phyloP scores from a whole-genome alignment of 2,329 filamentous ascomycete genomes.

The Chaetothyriales sp. region DNA sequence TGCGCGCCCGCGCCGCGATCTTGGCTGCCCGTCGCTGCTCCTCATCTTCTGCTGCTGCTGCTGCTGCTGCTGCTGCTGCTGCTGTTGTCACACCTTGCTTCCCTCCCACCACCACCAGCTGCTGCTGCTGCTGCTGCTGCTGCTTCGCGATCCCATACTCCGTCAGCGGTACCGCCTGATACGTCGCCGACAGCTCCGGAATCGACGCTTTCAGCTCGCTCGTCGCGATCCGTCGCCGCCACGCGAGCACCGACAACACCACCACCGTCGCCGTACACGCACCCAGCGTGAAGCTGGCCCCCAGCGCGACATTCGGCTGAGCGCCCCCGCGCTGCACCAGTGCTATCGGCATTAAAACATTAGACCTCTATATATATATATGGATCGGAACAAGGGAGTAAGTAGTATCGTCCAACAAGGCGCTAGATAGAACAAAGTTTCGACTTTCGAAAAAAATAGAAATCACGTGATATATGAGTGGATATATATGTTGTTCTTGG shows the following conservation, averaged over 20 bases:
- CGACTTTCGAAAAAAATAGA: too few relatives aligned
- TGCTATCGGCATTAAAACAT: background rate
- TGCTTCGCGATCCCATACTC: constrained; percentile 28
- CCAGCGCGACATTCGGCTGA: background rate
- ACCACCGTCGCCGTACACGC: constrained; percentile 29
- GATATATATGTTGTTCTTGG: too few relatives aligned
- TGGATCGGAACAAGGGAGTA: too few relatives aligned
- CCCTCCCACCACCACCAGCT: too few relatives aligned
- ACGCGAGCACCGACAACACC: constrained; percentile 43
- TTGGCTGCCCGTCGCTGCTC: constrained; percentile 40
- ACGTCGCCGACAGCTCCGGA: constrained; percentile 11
- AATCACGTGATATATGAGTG: too few relatives aligned
- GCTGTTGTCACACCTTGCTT: constrained; percentile 9
- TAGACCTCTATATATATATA: too few relatives aligned
- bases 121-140: constrained; percentile 12
- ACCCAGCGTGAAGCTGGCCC: constrained; percentile 23
- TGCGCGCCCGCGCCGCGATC: constrained; percentile 44
- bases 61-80: constrained; percentile 4
- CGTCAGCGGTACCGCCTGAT: constrained; percentile 28
- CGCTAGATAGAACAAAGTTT: too few relatives aligned
- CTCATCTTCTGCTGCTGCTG: constrained; percentile 38
- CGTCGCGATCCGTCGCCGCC: constrained; percentile 39
- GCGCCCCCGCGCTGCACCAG: background rate
- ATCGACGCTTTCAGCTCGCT: constrained; percentile 47
- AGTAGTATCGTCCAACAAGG: too few relatives aligned